Percentiles rank a stretch among this genome's conserved stretches.
phyloP scores from a whole-genome alignment of 352 stramenopile genomes.

The Globisporangium paddicum region DNA sequence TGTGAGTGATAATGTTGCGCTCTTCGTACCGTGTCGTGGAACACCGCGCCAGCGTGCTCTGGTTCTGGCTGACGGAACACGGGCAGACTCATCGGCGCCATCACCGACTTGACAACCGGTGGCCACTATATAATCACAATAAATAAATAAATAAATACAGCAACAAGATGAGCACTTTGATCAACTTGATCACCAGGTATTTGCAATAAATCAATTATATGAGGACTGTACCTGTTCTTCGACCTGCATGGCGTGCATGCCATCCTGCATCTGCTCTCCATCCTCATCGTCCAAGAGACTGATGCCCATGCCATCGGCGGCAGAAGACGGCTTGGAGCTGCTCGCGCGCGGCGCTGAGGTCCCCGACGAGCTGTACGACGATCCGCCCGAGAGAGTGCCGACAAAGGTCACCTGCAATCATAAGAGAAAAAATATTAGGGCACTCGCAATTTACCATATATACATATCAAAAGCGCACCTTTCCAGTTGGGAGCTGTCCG shows the following conservation, averaged over 20 bases:
- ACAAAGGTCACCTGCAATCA: constrained; percentile 55
- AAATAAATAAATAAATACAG: neutral
- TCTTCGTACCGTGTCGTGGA: constrained; percentile 38
- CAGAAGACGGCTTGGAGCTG: constrained; percentile 38
- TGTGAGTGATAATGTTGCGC: neutral
- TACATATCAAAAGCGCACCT: constrained; percentile 15
- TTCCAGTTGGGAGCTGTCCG: constrained; percentile 53
- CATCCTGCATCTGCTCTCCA: constrained; percentile 30
- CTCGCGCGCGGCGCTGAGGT: constrained; percentile 30
- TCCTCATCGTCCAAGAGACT: constrained; percentile 78
- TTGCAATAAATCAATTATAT: neutral
- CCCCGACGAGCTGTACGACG: constrained; percentile 57
- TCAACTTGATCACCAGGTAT: neutral
- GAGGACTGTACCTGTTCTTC: constrained; percentile 47
- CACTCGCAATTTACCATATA: too few relatives aligned
- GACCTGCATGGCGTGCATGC: constrained; percentile 51
- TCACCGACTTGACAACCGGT: constrained; percentile 66
- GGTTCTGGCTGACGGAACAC: constrained; percentile 63
- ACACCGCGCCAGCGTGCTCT: constrained; percentile 53
- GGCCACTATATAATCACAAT: constrained; percentile 41
- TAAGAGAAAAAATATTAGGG: too few relatives aligned
- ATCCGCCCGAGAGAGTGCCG: constrained; percentile 73
- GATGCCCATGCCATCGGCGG: constrained; percentile 77
- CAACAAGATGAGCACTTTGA: neutral
- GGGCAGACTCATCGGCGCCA: constrained; percentile 81